Evolutionary conservation across 345 rosid genomes (phyloP).

Genomic region (Iberis pinnata): DNA sequence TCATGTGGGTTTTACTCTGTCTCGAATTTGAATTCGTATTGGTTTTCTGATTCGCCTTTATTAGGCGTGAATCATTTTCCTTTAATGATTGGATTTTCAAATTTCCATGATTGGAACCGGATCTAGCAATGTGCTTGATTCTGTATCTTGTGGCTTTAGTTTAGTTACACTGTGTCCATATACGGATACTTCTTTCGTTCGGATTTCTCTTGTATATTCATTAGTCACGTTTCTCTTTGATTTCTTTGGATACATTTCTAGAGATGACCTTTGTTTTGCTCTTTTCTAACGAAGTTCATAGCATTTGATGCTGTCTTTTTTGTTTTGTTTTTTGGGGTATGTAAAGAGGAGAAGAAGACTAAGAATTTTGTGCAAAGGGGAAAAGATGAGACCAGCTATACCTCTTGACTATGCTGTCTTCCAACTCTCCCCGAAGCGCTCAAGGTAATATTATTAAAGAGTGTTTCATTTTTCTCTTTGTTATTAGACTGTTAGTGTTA

Average conservation of each 20-base stretch:
- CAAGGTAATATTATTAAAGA: conserved; percentile 42
- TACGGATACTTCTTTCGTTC: too few species aligned
- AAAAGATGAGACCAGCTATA: conserved; percentile 57
- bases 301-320: neutral
- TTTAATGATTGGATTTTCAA: too few species aligned
- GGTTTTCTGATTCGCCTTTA: conserved; percentile 11
- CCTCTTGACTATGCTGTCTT: conserved; percentile 79
- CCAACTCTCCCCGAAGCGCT: conserved; percentile 83
- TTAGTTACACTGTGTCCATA: too few species aligned
- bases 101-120: neutral
- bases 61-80: neutral
- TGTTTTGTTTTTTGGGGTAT: conserved; percentile 14
- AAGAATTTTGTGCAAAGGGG: conserved; percentile 14
- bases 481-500: conserved; percentile 1
- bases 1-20: neutral
- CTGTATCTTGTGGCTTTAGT: conserved; percentile 9
- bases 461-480: conserved; percentile 3
- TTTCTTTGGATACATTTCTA: conserved; percentile 9
- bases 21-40: conserved; percentile 5
- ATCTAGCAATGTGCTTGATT: conserved; percentile 28
- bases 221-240: conserved; percentile 6
- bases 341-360: conserved; percentile 16
- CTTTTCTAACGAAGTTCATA: neutral
- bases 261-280: neutral
- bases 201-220: neutral